A percentile compares a stretch with the other conserved stretches of the same genome.
phyloP scores from a whole-genome alignment of 2,329 filamentous ascomycete genomes.

The Xylaria sp. region DNA sequence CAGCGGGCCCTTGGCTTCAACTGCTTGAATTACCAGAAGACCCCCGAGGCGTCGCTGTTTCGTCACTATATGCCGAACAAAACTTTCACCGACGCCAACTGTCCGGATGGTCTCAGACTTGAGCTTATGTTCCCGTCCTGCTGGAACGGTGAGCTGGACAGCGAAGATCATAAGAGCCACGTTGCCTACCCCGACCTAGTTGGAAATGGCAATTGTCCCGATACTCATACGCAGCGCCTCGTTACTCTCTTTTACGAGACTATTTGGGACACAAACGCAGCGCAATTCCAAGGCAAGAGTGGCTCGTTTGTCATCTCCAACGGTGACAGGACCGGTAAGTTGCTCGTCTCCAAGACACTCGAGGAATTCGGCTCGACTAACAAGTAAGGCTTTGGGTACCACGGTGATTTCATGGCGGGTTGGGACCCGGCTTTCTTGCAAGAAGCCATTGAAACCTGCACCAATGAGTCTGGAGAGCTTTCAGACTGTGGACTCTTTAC shows the following conservation, averaged over 20 bases:
- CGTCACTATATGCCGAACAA: constrained; percentile 87
- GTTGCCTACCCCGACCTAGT: constrained; percentile 82
- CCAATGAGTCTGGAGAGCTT: constrained; percentile 73
- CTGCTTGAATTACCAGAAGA: constrained; percentile 81
- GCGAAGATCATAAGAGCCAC: constrained; percentile 68
- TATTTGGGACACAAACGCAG: constrained; percentile 77
- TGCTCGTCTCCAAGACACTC: neutral
- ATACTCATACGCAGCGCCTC: constrained; percentile 72
- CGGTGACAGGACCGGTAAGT: constrained; percentile 77
- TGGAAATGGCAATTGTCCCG: constrained; percentile 79
- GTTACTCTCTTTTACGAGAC: constrained; percentile 86
- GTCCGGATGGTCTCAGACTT: constrained; percentile 80
- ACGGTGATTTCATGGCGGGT: constrained; percentile 83
- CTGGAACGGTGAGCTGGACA: constrained; percentile 79
- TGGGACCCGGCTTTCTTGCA: constrained; percentile 78
- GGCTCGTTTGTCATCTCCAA: constrained; percentile 82
- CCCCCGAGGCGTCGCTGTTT: constrained; percentile 77
- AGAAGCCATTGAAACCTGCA: constrained; percentile 78
- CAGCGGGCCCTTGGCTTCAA: constrained; percentile 94
- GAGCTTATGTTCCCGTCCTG: constrained; percentile 91
- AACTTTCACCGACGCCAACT: constrained; percentile 80
- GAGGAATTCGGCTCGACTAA: neutral
- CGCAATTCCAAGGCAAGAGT: constrained; percentile 63
- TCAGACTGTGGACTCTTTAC: constrained; percentile 80
- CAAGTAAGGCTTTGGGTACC: constrained; percentile 72